Conservation (phyloP, 352 stramenopile genomes). For the Globisporangium mamillatum region DNA sequence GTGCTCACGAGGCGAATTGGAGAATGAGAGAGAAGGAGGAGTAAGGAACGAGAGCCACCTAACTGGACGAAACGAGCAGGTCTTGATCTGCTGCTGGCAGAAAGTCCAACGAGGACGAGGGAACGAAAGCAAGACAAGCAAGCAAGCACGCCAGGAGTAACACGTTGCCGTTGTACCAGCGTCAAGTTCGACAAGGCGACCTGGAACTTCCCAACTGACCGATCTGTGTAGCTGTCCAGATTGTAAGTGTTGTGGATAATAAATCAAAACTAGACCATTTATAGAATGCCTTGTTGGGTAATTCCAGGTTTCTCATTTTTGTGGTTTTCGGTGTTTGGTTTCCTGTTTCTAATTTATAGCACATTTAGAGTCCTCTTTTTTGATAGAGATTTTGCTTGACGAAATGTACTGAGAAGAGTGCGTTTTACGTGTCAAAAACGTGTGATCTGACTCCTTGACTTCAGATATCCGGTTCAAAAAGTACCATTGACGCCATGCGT, state of each 20-base stretch:
- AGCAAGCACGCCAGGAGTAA: constrained; percentile 2
- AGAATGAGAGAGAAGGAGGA: constrained; percentile 2
- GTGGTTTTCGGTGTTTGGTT: neutral
- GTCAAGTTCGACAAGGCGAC: neutral
- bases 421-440: constrained; percentile 3
- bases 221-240: neutral
- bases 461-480: neutral
- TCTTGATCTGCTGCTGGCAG: neutral
- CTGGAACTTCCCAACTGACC: neutral
- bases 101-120: neutral
- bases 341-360: neutral
- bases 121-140: neutral
- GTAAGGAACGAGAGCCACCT: neutral
- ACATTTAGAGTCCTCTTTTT: neutral
- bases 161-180: neutral
- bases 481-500: neutral
- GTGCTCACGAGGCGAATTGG: constrained; percentile 7
- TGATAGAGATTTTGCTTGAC: neutral
- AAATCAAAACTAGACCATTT: neutral
- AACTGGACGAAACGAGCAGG: neutral
- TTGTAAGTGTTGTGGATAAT: neutral
- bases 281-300: neutral
- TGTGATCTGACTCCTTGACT: neutral
- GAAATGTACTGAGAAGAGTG: neutral
- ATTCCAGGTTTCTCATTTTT: neutral